Conservation (phyloP, 2,329 filamentous ascomycete species). For the Lasiodiplodia hormozganensis region DNA sequence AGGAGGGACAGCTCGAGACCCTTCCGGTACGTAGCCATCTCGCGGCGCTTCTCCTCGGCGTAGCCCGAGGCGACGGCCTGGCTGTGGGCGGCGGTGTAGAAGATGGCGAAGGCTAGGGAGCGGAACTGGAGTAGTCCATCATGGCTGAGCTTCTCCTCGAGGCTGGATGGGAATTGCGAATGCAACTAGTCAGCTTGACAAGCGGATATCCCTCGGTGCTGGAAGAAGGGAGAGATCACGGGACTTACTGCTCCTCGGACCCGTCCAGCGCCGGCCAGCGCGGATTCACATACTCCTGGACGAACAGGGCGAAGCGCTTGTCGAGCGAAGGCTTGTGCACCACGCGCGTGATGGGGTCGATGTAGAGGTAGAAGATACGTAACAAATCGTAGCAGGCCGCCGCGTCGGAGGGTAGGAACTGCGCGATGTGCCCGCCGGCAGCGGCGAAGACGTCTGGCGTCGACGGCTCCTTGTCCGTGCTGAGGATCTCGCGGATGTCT, state of each 20-base stretch:
- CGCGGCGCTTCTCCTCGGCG: constrained; percentile 40
- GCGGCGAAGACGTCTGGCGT: background rate
- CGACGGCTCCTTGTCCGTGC: background rate
- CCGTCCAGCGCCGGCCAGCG: background rate
- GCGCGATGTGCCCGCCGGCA: background rate
- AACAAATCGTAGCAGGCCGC: background rate
- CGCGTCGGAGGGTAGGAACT: background rate
- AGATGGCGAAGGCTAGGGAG: constrained; percentile 44
- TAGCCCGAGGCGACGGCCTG: constrained; percentile 41
- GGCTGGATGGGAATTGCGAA: background rate
- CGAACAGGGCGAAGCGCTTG: background rate
- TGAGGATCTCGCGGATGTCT: constrained; percentile 12
- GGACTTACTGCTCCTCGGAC: background rate
- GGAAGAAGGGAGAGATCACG: background rate
- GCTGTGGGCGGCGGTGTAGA: constrained; percentile 44
- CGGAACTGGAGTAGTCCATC: constrained; percentile 30
- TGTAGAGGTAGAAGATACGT: background rate
- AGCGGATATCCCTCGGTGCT: no score
- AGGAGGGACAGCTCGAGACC: constrained; percentile 45
- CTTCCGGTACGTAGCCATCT: constrained; percentile 42
- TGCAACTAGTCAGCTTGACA: no score
- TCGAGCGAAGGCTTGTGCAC: constrained; percentile 14
- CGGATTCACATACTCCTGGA: background rate
- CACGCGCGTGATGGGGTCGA: background rate
- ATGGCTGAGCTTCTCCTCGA: background rate